Percentiles rank a stretch among this genome's conserved stretches.
These are phyloP conservation scores for Hyphopichia fennica DNA, from an alignment of 1,139 yeast species.

Conservation along the genomic window DNA sequence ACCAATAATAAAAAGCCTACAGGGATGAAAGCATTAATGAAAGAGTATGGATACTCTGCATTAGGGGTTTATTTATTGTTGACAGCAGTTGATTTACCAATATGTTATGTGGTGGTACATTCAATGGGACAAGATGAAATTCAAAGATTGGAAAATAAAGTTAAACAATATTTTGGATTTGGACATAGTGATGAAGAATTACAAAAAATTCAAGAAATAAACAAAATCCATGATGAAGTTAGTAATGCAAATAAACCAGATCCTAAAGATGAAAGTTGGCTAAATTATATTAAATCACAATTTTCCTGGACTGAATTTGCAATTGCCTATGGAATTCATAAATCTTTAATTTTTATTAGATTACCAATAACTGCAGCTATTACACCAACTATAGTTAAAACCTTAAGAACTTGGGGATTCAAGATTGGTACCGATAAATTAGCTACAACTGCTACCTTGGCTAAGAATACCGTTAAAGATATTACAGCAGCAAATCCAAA, in stretches of 20 bases:
- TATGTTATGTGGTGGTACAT: constrained; percentile 81
- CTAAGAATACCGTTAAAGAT: constrained; percentile 36
- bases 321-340: constrained; percentile 92
- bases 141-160: constrained; percentile 60
- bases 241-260: constrained; percentile 6
- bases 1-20: constrained; percentile 26
- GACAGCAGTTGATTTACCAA: constrained; percentile 73
- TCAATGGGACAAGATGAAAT: constrained; percentile 82
- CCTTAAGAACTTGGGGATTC: constrained; percentile 76
- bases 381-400: constrained; percentile 75
- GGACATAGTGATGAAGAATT: constrained; percentile 47
- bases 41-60: constrained; percentile 90
- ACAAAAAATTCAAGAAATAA: constrained; percentile 31
- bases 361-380: constrained; percentile 91
- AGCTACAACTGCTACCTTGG: constrained; percentile 35
- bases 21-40: constrained; percentile 69
- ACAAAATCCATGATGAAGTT: constrained; percentile 24
- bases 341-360: constrained; percentile 76
- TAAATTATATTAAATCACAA: constrained; percentile 35
- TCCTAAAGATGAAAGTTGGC: constrained; percentile 8
- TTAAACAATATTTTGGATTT: constrained; percentile 59
- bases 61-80: constrained; percentile 78
- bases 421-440: constrained; percentile 59
- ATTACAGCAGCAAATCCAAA: constrained; percentile 40
- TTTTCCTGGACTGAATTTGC: constrained; percentile 69